Evolutionary conservation across 202 grass and related monocot species (phyloP).

Genomic region (Schoenoplectus tabernaemontani): DNA sequence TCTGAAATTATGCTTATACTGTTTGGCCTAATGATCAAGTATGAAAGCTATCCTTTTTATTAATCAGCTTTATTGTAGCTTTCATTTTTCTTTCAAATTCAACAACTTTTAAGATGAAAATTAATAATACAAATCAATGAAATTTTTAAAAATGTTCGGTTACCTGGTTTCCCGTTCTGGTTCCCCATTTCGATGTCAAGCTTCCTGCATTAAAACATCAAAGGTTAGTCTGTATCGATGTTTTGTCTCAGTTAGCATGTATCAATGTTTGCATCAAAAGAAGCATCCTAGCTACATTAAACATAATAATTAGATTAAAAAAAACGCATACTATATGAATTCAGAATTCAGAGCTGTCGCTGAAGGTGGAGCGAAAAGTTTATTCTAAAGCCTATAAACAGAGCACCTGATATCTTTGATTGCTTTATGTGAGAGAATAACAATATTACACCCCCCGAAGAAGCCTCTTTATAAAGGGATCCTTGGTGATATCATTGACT

Average conservation of each 20-base stretch:
- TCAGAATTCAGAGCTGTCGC: background rate
- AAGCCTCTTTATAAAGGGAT: slow-evolving; percentile 19
- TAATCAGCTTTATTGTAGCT: background rate
- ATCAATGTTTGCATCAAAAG: background rate
- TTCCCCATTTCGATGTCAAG: slow-evolving; percentile 5
- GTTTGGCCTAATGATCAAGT: background rate
- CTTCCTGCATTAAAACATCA: slow-evolving; percentile 11
- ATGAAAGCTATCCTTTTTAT: background rate
- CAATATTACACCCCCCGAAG: background rate
- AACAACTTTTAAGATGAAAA: background rate
- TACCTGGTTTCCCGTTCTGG: background rate
- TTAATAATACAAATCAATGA: background rate
- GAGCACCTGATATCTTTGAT: background rate
- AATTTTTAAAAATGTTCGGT: background rate
- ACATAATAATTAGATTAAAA: background rate
- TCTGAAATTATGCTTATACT: background rate
- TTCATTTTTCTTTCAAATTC: background rate
- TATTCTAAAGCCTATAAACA: background rate
- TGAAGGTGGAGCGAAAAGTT: background rate
- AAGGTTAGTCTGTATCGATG: too few species aligned
- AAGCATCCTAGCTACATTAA: background rate
- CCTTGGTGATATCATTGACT: slow-evolving; percentile 18
- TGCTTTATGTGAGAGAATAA: background rate
- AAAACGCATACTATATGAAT: background rate
- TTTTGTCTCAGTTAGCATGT: background rate